Base-by-base conservation (phyloP, 169 alveolate species). In the Cryptosporidium parvum region DNA sequence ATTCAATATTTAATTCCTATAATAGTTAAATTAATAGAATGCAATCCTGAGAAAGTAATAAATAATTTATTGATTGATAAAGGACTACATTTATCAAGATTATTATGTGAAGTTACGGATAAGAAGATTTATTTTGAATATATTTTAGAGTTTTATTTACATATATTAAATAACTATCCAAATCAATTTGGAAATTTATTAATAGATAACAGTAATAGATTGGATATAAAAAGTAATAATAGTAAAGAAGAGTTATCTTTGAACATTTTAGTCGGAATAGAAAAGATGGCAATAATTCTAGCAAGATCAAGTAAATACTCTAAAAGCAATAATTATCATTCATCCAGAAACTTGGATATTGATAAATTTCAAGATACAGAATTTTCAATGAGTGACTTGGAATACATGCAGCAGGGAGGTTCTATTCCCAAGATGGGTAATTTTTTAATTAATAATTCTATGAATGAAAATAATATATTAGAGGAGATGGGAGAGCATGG, bases 181-280 rank as follows among this genome's bases (percentile, higher is more conserved):
- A 59, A 56, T 14, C 29, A 59, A 3, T 73, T 73, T 56, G n/a
- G 59, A 5, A 12, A 59, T 73, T 58, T 73, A 26, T 23, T 56
- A 26, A 9, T 56, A 56, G 67, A 56, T 21, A 56, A 56, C 1
- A 26, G 67, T n/a, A 3, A 14, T 48, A 6, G 21, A 14, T 2
- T 16, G 18, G 21, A 5, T 12, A 2, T 48, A 44, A 9, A 21
- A n/a, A 7, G 33, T 48, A 45, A n/a, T 26, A 45, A 52, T 33
- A 51, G 26, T 31, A 33, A 45, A 51, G 56, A 52, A 26, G 70
- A 73, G 7, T 18, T 53, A 35, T 39, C 37, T 3, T n/a, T 56
- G 2, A 73, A 73, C 14, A 73, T 73, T 29, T 16, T 73, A 37
- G 56, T 52, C 16, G 86, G 86, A n/a, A 73, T 73, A 56, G 48